These are phyloP conservation scores for Diutina neorugosa DNA, from an alignment of 1,139 yeast genomes.

Conservation along the genomic window DNA sequence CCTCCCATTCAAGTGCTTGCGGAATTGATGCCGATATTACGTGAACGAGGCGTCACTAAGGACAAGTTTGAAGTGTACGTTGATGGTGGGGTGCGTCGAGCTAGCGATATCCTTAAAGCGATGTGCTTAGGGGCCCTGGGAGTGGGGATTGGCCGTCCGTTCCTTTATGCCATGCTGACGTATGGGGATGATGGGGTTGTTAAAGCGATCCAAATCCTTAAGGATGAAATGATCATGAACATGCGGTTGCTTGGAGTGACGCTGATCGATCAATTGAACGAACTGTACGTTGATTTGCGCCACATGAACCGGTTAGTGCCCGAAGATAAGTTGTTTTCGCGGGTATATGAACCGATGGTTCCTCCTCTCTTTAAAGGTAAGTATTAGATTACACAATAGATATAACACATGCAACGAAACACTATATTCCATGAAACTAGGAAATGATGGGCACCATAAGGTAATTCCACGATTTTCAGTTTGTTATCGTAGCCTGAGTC, in stretches of 20 bases:
- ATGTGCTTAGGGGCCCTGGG: slow-evolving; percentile 2
- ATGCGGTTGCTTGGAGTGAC: slow-evolving; percentile 4
- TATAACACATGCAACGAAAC: too few relatives aligned
- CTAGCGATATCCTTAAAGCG: slow-evolving; percentile 4
- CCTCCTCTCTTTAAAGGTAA: slow-evolving; percentile 23
- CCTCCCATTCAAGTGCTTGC: slow-evolving; percentile 1
- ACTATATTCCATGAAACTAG: too few relatives aligned
- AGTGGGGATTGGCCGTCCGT: slow-evolving; percentile 4
- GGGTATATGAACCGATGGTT: slow-evolving; percentile 27
- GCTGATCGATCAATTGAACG: slow-evolving; percentile 6
- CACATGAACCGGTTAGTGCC: slow-evolving; percentile 13
- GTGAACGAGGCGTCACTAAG: not conserved
- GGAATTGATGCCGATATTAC: not conserved
- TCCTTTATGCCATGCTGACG: slow-evolving; percentile 4
- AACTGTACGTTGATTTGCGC: slow-evolving; percentile 5
- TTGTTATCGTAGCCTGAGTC: too few relatives aligned
- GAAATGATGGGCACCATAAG: too few relatives aligned
- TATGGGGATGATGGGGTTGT: slow-evolving; percentile 5
- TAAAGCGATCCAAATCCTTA: slow-evolving; percentile 4
- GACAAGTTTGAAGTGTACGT: slow-evolving; percentile 3
- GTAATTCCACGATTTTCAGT: too few relatives aligned
- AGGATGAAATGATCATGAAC: slow-evolving; percentile 4
- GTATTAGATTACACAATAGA: slow-evolving; percentile 9
- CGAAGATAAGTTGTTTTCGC: slow-evolving; percentile 24
- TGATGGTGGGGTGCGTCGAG: slow-evolving; percentile 5